Base-by-base conservation (phyloP, 768 basidiomycete genomes). In the Hericium coralloides region DNA sequence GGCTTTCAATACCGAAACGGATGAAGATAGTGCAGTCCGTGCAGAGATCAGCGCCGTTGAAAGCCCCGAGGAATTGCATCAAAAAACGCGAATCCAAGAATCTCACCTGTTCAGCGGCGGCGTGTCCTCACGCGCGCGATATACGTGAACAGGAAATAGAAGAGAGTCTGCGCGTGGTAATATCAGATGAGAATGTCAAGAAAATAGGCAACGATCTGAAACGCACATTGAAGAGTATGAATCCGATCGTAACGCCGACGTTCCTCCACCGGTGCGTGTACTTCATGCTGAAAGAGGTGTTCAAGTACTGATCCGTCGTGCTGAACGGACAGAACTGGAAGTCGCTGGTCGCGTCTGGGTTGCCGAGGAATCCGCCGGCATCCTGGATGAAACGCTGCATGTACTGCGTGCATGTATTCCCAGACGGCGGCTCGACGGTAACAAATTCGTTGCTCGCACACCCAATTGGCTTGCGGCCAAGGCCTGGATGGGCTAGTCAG, bases 401-500 rank as follows among this genome's bases (percentile, higher is more conserved):
- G 66, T 79, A 84, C 12, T 69, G 61, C 10, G 62, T 67, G 66
- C 83, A 85, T 0, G 78, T 74, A 58, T 71, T 70, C 4, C 77
- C 78, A 0, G 64, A 57, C 1, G 80, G 78, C 3, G 79, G 75
- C 3, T 66, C 63, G 59, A 94, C 64, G 1, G 73, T 73, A 3
- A 83, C 79, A 17, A 81, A 73, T 66, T 94, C 92, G 53, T 74
- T 68, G 0, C 68, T 15, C 0, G 84, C 68, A 66, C 92, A 94
- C 14, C 68, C 70, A 49, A 87, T 74, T 1, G 67, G 58, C 49
- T 75, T 69, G 6, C 69, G 73, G 0, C 82, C 83, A 14, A 87
- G 64, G 8, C 78, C 83, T 83, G 41, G 4, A 57, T 6, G 39
- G 18, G 22, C 36, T 38, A 17, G 6, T 49, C 58, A 22, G 52